Percentiles rank a stretch among this genome's conserved stretches.
phyloP scores from a whole-genome alignment of 805 yeast genomes.

The Candida silvicultrix region DNA sequence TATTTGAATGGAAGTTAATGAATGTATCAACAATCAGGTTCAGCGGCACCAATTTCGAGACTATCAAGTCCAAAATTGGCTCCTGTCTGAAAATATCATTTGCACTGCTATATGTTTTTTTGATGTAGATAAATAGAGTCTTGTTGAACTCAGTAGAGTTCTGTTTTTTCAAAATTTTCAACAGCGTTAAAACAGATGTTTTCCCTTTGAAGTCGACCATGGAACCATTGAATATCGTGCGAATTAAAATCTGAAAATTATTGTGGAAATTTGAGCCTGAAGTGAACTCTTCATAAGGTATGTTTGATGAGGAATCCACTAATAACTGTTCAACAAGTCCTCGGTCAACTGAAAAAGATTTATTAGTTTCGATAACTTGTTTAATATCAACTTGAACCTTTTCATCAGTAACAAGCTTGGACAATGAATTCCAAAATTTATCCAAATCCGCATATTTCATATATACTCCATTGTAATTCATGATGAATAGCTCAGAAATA shows the following conservation, averaged over 20 bases:
- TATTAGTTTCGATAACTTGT: constrained; percentile 1
- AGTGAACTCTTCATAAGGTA: constrained; percentile 8
- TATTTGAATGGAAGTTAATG: constrained; percentile 15
- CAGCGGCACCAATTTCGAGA: constrained; percentile 30
- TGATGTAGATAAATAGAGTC: constrained; percentile 19
- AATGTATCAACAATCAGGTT: constrained; percentile 28
- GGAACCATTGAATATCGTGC: constrained; percentile 12
- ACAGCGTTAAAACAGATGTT: constrained; percentile 8
- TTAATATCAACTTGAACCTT: constrained; percentile 4
- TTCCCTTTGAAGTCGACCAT: constrained; percentile 3
- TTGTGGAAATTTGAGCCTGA: constrained; percentile 12
- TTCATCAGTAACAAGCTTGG: neutral
- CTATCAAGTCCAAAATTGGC: constrained; percentile 29
- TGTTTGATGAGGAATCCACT: constrained; percentile 3
- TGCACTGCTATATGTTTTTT: constrained; percentile 18
- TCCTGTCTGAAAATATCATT: constrained; percentile 30
- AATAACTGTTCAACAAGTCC: neutral
- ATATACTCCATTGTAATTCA: neutral
- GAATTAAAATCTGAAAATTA: constrained; percentile 17
- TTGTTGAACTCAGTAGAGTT: constrained; percentile 21
- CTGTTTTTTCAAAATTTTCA: constrained; percentile 17
- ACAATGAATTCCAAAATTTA: constrained; percentile 4
- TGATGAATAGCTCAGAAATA: constrained; percentile 3
- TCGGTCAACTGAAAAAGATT: neutral
- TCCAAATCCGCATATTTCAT: constrained; percentile 4